Conservation (phyloP, 2,329 filamentous ascomycete species). For the Lecanicillium sp. region DNA sequence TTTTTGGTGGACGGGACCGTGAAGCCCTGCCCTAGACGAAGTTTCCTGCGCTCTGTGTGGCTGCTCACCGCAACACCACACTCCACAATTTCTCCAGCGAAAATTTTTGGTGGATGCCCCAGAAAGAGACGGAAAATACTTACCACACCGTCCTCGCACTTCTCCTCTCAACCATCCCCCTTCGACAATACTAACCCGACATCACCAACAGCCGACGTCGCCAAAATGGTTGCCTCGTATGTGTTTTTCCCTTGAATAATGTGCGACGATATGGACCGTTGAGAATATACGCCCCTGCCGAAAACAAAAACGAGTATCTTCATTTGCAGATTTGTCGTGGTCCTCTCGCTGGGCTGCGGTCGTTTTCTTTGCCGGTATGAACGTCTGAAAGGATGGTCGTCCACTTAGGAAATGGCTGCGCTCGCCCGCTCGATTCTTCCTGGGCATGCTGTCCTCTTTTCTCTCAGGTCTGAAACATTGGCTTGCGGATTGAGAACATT, state of each 20-base stretch:
- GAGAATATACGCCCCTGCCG: slow-evolving; percentile 13
- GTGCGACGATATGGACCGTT: slow-evolving; percentile 17
- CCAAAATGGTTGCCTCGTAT: slow-evolving; percentile 47
- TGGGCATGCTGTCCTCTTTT: slow-evolving; percentile 48
- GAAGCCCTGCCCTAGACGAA: slow-evolving; percentile 26
- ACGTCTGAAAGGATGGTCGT: background rate
- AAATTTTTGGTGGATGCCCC: background rate
- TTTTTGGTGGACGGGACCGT: slow-evolving; percentile 14
- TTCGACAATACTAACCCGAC: slow-evolving; percentile 30
- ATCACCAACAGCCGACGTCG: slow-evolving; percentile 27
- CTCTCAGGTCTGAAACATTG: slow-evolving; percentile 34
- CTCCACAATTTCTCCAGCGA: slow-evolving; percentile 7
- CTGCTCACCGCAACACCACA: background rate
- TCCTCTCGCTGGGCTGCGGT: slow-evolving; percentile 67
- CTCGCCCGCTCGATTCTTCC: slow-evolving; percentile 75
- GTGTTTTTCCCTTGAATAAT: slow-evolving; percentile 31
- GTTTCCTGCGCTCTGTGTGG: slow-evolving; percentile 4
- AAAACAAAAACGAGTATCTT: slow-evolving; percentile 25
- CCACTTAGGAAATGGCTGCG: slow-evolving; percentile 19
- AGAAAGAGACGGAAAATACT: slow-evolving; percentile 1
- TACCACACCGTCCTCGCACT: background rate
- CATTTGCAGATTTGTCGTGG: slow-evolving; percentile 57
- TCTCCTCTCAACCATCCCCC: slow-evolving; percentile 5
- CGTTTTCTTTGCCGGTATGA: background rate
- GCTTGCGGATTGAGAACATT: slow-evolving; percentile 48